Conservation (phyloP, 305 asterid genomes). For the Fraxinus latifolia region DNA sequence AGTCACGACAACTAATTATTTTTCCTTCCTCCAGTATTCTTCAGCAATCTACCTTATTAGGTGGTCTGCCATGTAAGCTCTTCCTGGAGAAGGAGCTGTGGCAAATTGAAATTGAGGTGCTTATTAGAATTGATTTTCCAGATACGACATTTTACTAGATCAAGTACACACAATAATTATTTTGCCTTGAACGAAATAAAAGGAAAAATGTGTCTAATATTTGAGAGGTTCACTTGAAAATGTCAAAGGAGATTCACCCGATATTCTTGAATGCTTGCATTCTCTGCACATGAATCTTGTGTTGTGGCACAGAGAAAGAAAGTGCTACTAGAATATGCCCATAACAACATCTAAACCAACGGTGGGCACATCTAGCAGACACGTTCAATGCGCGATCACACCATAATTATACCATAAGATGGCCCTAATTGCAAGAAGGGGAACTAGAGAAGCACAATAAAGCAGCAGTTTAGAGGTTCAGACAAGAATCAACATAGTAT, state of each 20-base stretch:
- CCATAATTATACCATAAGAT: background rate
- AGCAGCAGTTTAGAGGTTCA: conserved; percentile 23
- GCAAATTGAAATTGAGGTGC: background rate
- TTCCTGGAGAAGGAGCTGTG: background rate
- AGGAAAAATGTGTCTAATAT: background rate
- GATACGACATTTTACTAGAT: background rate
- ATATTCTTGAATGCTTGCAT: background rate
- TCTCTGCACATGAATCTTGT: background rate
- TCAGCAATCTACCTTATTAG: background rate
- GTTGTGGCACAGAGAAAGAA: background rate
- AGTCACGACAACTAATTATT: background rate
- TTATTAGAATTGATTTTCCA: background rate
- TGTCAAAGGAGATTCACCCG: no score
- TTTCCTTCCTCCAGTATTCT: background rate
- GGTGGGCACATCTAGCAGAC: background rate
- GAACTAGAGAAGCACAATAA: conserved; percentile 19
- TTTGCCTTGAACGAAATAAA: background rate
- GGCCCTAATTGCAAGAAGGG: background rate
- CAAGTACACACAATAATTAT: background rate
- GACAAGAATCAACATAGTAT: conserved; percentile 24
- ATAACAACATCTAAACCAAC: background rate
- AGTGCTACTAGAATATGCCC: background rate
- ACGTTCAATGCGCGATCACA: background rate
- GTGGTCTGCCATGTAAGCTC: background rate
- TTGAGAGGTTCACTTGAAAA: background rate